phyloP scores from a whole-genome alignment of 2,329 filamentous ascomycete species.

The Botrytis sinoallii region DNA sequence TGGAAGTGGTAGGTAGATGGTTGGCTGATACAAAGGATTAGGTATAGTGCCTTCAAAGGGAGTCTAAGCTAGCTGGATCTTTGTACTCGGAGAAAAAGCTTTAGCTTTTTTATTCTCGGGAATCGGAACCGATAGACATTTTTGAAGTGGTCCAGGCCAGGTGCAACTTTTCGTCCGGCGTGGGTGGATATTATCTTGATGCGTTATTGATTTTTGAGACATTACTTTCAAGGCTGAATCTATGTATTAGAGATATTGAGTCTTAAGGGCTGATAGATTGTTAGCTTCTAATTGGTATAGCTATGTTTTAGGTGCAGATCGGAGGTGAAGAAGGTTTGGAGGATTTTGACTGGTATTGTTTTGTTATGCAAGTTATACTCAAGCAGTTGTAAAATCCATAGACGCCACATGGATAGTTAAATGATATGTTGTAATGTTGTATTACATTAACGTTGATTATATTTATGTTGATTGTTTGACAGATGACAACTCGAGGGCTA shows the following conservation, averaged over 20 bases:
- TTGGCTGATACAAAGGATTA: not conserved
- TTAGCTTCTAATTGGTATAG: not conserved
- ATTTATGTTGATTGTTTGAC: too few relatives aligned
- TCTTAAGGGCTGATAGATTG: not conserved
- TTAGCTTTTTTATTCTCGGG: not conserved
- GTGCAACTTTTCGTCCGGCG: too few relatives aligned
- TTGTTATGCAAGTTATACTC: not conserved
- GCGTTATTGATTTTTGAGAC: not conserved
- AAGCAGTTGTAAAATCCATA: not conserved
- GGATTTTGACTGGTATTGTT: not conserved
- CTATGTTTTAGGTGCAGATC: not conserved
- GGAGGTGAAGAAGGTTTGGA: too few relatives aligned
- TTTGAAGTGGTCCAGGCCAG: not conserved
- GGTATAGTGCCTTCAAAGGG: not conserved
- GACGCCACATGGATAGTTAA: not conserved
- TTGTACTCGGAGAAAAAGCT: not conserved
- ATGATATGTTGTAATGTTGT: not conserved
- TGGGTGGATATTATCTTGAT: not conserved
- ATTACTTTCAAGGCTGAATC: not conserved
- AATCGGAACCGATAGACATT: not conserved
- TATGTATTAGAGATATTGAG: not conserved
- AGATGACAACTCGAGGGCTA: too few relatives aligned
- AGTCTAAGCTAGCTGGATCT: not conserved
- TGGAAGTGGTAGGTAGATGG: not conserved
- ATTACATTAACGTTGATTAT: too few relatives aligned